Conservation (phyloP, 2,329 filamentous ascomycete genomes). For the Verticillium klebahnii region DNA sequence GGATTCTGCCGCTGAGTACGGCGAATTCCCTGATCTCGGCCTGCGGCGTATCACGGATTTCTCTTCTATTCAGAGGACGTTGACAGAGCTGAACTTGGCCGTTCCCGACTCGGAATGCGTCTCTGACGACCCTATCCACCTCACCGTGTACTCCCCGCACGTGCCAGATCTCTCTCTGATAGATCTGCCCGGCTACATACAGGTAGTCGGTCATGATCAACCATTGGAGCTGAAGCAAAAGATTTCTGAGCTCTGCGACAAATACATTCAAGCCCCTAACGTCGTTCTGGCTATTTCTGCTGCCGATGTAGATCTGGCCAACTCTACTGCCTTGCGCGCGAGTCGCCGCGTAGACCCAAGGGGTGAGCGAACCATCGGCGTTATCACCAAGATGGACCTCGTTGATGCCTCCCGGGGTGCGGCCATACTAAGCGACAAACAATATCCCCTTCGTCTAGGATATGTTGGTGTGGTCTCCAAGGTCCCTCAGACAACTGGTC, state of each 20-base stretch:
- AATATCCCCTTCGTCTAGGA: constrained; percentile 90
- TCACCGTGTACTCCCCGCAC: constrained; percentile 91
- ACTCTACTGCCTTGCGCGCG: constrained; percentile 86
- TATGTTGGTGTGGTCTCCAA: constrained; percentile 94
- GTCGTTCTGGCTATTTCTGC: constrained; percentile 96
- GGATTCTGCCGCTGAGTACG: constrained; percentile 80
- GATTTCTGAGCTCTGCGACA: constrained; percentile 93
- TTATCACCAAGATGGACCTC: constrained; percentile 99
- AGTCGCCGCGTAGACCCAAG: constrained; percentile 89
- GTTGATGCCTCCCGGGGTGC: constrained; percentile 79
- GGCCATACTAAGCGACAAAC: constrained; percentile 76
- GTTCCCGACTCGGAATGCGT: constrained; percentile 90
- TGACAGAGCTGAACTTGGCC: constrained; percentile 91
- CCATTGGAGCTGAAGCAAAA: constrained; percentile 90
- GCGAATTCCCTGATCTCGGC: constrained; percentile 90
- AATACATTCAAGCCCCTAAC: constrained; percentile 95
- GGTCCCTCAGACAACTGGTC: constrained; percentile 61
- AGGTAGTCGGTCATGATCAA: constrained; percentile 88
- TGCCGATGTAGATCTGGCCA: constrained; percentile 93
- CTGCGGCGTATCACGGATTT: constrained; percentile 91
- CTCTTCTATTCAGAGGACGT: constrained; percentile 80
- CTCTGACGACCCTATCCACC: constrained; percentile 92
- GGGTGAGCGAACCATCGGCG: constrained; percentile 93
- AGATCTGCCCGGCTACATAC: constrained; percentile 95
- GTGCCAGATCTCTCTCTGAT: constrained; percentile 95